Percentiles rank a stretch among this genome's conserved stretches.
phyloP scores from a whole-genome alignment of 2,329 filamentous ascomycete genomes.

The Aquanectria penicillioides region DNA sequence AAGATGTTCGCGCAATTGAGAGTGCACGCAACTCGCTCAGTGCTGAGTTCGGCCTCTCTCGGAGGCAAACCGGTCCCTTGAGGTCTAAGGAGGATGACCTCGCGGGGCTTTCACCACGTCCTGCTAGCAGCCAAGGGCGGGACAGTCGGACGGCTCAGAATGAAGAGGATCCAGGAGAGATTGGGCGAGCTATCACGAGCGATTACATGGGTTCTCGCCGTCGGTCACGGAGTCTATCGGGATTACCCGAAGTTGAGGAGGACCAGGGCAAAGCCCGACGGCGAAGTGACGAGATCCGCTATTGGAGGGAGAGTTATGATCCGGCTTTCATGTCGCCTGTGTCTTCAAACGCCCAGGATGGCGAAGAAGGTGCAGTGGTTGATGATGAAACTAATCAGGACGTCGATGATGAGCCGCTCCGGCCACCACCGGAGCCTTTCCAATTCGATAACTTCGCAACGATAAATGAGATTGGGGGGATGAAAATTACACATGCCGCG shows the following conservation, averaged over 20 bases:
- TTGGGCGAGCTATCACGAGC: constrained; percentile 71
- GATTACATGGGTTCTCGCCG: constrained; percentile 61
- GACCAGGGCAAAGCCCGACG: constrained; percentile 53
- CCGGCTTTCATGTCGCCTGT: constrained; percentile 61
- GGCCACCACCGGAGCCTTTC: constrained; percentile 61
- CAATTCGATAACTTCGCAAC: constrained; percentile 60
- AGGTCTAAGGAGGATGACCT: constrained; percentile 53
- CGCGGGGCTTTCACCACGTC: constrained; percentile 67
- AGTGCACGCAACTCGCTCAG: constrained; percentile 64
- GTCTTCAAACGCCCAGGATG: constrained; percentile 57
- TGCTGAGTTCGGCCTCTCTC: constrained; percentile 52
- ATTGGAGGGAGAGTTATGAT: constrained; percentile 71
- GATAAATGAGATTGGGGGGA: constrained; percentile 59
- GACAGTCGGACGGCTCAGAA: constrained; percentile 51
- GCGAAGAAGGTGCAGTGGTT: constrained; percentile 43
- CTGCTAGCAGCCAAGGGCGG: constrained; percentile 68
- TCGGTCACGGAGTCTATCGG: constrained; percentile 69
- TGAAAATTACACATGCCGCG: constrained; percentile 67
- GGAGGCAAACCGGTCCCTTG: constrained; percentile 43
- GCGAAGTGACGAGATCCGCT: constrained; percentile 71
- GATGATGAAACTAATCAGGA: constrained; percentile 47
- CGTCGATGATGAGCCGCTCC: constrained; percentile 45
- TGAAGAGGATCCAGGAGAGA: constrained; percentile 61
- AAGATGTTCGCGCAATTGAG: constrained; percentile 63
- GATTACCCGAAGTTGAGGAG: constrained; percentile 56